These are phyloP conservation scores for Cutaneotrichosporon sp. DNA, from an alignment of 1,284 basidiomycete species.

Conservation along the genomic window DNA sequence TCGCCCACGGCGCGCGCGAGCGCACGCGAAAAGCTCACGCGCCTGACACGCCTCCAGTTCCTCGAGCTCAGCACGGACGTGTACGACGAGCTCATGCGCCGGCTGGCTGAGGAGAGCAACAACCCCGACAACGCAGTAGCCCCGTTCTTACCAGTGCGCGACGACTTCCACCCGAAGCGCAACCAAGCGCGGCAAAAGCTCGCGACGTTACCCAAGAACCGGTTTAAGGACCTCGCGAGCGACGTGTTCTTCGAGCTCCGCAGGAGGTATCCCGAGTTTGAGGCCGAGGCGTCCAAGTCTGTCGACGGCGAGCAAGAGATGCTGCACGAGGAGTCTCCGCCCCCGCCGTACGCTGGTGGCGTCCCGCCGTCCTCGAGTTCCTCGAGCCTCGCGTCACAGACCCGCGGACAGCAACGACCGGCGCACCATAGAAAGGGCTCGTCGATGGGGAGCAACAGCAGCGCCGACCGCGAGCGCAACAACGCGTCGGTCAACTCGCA, in stretches of 20 bases:
- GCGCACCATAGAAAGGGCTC: conserved; percentile 23
- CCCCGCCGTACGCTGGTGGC: neutral
- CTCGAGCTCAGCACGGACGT: conserved; percentile 93
- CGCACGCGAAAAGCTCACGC: conserved; percentile 85
- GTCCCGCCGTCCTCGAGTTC: conserved; percentile 1
- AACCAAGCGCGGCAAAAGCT: conserved; percentile 99
- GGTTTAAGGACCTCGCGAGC: conserved; percentile 95
- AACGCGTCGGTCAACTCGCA: conserved; percentile 1
- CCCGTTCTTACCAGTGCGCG: conserved; percentile 84
- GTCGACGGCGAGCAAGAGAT: conserved; percentile 4
- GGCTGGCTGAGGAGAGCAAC: conserved; percentile 68
- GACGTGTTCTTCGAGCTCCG: conserved; percentile 97
- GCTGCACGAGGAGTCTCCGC: conserved; percentile 14
- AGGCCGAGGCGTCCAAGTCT: conserved; percentile 60
- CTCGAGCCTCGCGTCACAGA: neutral
- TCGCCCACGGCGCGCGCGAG: conserved; percentile 76
- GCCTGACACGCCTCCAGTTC: conserved; percentile 86
- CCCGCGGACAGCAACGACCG: conserved; percentile 2
- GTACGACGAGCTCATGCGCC: conserved; percentile 83
- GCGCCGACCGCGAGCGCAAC: neutral
- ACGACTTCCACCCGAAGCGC: conserved; percentile 97
- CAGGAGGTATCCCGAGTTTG: conserved; percentile 91
- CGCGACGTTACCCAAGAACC: conserved; percentile 83
- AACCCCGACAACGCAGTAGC: conserved; percentile 60
- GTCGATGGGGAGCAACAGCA: conserved; percentile 13